Base-by-base conservation (phyloP, 352 stramenopile genomes). In the Globisporangium sylvaticum region DNA sequence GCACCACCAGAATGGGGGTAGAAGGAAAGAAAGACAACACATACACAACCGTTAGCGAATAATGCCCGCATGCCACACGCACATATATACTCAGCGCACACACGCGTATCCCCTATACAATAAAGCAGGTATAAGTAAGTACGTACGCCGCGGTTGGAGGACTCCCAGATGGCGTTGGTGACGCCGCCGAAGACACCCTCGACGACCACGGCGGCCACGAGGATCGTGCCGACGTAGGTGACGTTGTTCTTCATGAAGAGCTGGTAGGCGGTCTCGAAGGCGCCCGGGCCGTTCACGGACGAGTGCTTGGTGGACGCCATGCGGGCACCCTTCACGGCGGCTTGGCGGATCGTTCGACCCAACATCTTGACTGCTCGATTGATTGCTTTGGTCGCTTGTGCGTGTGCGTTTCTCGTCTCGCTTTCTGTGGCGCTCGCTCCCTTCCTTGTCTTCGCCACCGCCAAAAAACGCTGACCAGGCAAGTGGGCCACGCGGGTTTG, bases 161-260 rank as follows among this genome's bases (percentile, higher is more conserved):
- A 73, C 69, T 95, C 87, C 87, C 87, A 95, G 58, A 95, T 83
- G 66, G 77, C 87, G 68, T 67, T 85, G 54, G 87, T 95, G 60
- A 77, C 79, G 10, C 70, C 72, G 72, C 87, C 87, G 72, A 91
- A 95, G 62, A 91, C 75, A 62, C 74, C 76, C 71, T 95, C 87
- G 59, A 83, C 83, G 34, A 90, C 72, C 34, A 95, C 65, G 34
- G 80, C 74, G 39, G 84, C 87, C 46, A 88, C 69, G 55, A 95
- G 67, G 64, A 95, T 79, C 55, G 85, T 90, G 46, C 82, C 84
- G 58, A 95, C 78, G 78, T 95, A 95, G 37, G 83, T 84, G 29
- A 88, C 71, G 70, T 91, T 86, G 75, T 76, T 89, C 78, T 91
- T 91, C 83, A 94, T 91, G 76, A 95, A 88, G 39, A 76, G 53